Percentiles rank a stretch among this genome's conserved stretches.
Evolutionary conservation across 257 asterid genomes (phyloP).

Genomic region (Lycium barbarum): DNA sequence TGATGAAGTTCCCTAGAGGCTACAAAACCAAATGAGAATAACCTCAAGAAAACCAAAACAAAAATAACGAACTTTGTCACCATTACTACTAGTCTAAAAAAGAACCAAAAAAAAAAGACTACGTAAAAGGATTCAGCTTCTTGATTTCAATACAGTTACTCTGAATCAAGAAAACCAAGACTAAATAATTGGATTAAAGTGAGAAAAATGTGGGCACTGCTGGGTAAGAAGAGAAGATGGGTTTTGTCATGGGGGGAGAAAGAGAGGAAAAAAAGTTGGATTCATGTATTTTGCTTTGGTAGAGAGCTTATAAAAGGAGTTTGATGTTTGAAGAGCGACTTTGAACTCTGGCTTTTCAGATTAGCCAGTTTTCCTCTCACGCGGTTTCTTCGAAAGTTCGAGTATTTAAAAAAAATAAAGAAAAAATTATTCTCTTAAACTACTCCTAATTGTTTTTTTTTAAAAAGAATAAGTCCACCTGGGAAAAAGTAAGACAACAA

Average conservation of each 20-base stretch:
- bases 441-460: neutral
- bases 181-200: neutral
- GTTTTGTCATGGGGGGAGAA: neutral
- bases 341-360: constrained; percentile 20
- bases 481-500: neutral
- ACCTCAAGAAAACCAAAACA: constrained; percentile 40
- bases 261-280: neutral
- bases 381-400: neutral
- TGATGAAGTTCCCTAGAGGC: constrained; percentile 37
- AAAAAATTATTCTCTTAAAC: neutral
- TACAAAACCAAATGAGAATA: constrained; percentile 38
- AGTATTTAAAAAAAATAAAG: too few species aligned
- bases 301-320: neutral
- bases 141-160: neutral
- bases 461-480: neutral
- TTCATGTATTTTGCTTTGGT: neutral
- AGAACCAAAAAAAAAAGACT: neutral
- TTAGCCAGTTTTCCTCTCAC: neutral
- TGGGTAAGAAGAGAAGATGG: constrained; percentile 2
- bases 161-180: neutral
- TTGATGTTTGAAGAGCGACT: neutral
- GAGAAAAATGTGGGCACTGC: neutral
- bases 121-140: constrained; percentile 8
- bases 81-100: constrained; percentile 5
- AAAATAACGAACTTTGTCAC: constrained; percentile 23